Conservation (phyloP, 1,139 yeast genomes). For the Kodamaea suecica region DNA sequence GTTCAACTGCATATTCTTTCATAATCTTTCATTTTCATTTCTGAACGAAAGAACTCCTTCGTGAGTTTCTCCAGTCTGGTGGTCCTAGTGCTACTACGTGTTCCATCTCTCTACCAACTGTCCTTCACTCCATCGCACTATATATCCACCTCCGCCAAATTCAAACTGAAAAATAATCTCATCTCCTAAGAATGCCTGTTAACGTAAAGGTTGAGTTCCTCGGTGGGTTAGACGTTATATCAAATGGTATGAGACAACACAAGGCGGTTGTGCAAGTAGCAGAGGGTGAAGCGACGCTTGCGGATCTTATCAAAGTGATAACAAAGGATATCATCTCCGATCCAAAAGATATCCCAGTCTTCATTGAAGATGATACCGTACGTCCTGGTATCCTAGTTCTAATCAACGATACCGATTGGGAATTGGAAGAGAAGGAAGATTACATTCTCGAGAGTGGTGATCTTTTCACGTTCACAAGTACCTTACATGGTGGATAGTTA, state of each 20-base stretch:
- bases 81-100: too few species aligned
- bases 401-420: constrained; percentile 97
- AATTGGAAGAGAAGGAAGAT: constrained; percentile 82
- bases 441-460: constrained; percentile 76
- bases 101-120: too few species aligned
- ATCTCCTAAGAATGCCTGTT: constrained; percentile 4
- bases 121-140: too few species aligned
- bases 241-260: constrained; percentile 50
- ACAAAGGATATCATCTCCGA: constrained; percentile 55
- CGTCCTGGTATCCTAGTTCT: constrained; percentile 92
- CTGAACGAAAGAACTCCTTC: too few species aligned
- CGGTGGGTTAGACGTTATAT: constrained; percentile 72
- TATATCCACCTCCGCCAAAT: too few species aligned
- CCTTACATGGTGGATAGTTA: constrained; percentile 87
- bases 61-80: too few species aligned
- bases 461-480: constrained; percentile 81
- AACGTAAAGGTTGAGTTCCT: constrained; percentile 23
- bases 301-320: constrained; percentile 56
- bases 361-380: constrained; percentile 74
- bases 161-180: background rate
- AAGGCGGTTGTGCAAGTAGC: constrained; percentile 38
- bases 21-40: too few species aligned
- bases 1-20: too few species aligned
- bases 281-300: constrained; percentile 49
- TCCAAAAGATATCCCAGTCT: constrained; percentile 65